Percentiles rank a stretch among this genome's conserved stretches.
Conservation (phyloP, 139 green algal genomes). For the Chlorella ohadii region DNA sequence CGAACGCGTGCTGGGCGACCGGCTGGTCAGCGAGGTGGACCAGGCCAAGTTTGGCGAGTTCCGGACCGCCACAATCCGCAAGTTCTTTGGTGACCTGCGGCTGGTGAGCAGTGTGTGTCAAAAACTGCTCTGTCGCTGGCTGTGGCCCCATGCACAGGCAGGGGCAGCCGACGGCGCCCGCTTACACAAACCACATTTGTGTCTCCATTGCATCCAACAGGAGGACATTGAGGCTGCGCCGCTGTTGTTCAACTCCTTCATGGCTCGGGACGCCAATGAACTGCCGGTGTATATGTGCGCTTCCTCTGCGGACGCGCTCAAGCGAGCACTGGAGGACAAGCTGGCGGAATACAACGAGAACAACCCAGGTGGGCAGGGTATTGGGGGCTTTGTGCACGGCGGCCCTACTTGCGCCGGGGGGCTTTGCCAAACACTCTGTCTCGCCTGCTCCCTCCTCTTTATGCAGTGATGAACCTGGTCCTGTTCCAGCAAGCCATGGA, state of each 20-base stretch:
- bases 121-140: too few species aligned
- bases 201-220: slow-evolving; percentile 28
- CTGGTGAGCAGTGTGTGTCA: too few species aligned
- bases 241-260: slow-evolving; percentile 71
- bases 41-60: slow-evolving; percentile 83
- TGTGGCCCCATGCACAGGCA: too few species aligned
- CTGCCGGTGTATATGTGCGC: slow-evolving; percentile 60
- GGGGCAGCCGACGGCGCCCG: too few species aligned
- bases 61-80: slow-evolving; percentile 66
- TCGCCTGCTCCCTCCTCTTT: too few species aligned
- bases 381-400: neutral
- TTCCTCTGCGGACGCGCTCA: slow-evolving; percentile 59
- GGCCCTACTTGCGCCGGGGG: neutral
- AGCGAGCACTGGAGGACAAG: slow-evolving; percentile 80
- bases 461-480: slow-evolving; percentile 85
- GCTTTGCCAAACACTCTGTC: neutral
- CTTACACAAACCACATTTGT: too few species aligned
- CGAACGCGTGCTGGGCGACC: slow-evolving; percentile 87
- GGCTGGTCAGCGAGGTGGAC: slow-evolving; percentile 84
- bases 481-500: slow-evolving; percentile 88
- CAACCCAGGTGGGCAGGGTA: slow-evolving; percentile 77
- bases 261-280: slow-evolving; percentile 61
- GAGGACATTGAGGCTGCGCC: slow-evolving; percentile 71
- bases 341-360: slow-evolving; percentile 91
- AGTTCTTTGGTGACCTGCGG: slow-evolving; percentile 68